A percentile compares a stretch with the other conserved stretches of the same genome.
These are phyloP conservation scores for Suhomyces xylopsoci DNA, from an alignment of 805 yeast species.

Conservation along the genomic window DNA sequence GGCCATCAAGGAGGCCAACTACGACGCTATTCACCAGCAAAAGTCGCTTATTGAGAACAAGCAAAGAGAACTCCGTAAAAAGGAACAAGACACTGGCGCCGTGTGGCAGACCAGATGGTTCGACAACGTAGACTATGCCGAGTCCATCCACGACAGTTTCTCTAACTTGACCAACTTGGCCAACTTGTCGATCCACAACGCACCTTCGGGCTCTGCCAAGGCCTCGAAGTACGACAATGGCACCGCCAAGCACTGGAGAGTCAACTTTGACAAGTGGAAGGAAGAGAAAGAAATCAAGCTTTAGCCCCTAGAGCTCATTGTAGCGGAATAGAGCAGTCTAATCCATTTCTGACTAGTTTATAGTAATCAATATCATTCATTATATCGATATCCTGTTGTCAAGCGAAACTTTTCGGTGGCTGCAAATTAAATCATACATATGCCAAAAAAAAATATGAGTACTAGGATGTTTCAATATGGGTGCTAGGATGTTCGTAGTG, in stretches of 20 bases:
- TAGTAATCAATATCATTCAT: no score
- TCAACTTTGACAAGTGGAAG: slow-evolving; percentile 51
- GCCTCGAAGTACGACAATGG: slow-evolving; percentile 55
- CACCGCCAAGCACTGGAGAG: slow-evolving; percentile 68
- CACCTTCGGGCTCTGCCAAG: slow-evolving; percentile 61
- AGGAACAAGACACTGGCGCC: slow-evolving; percentile 61
- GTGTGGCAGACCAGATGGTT: slow-evolving; percentile 87
- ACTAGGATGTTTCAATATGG: no score
- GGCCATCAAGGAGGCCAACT: slow-evolving; percentile 76
- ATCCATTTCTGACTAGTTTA: no score
- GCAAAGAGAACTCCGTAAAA: slow-evolving; percentile 78
- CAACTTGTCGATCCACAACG: slow-evolving; percentile 58
- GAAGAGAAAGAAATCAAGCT: slow-evolving; percentile 57
- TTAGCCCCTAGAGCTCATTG: no score
- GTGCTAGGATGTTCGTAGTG: no score
- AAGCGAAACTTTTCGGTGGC: no score
- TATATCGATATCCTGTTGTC: no score
- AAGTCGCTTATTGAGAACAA: slow-evolving; percentile 78
- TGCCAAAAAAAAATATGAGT: no score
- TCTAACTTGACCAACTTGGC: slow-evolving; percentile 43
- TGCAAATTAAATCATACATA: no score
- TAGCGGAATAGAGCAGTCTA: background rate
- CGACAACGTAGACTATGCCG: slow-evolving; percentile 35
- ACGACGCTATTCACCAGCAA: slow-evolving; percentile 67
- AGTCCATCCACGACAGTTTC: slow-evolving; percentile 26